Base-by-base conservation (phyloP, 1,284 basidiomycete genomes). In the Porodaedalea pini region DNA sequence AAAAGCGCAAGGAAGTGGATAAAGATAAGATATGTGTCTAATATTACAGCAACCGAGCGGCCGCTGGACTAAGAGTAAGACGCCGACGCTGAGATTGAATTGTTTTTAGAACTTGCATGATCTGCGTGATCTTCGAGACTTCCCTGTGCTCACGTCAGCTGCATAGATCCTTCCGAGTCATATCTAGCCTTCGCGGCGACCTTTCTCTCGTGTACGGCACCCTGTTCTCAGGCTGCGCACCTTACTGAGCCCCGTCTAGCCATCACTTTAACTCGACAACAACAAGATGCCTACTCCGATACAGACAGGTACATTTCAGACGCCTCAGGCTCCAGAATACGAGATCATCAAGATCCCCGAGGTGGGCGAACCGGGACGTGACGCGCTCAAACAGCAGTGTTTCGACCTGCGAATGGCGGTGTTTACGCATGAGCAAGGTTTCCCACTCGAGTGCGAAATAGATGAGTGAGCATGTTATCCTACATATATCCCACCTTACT, bases 401-500 rank as follows among this genome's bases (percentile, higher is more conserved):
- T 79, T 78, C 69, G 72, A 78, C 63, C 73, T 90, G 64, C 80
- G 86, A 66, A 79, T 83, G 63, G 75, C 76, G 37, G 88, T 91
- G 55, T 92, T 90, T 71, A 74, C 79, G 64, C 69, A 73, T 64
- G 86, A 89, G 69, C 86, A 88, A 73, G 74, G 75, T 40, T 92
- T 91, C 65, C 77, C 87, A 54, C 70, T 85, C 29, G 86, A 89
- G 45, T 75, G 72, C 7, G 89, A 92, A 69, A 76, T 86, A 62
- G 89, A 91, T 70, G 75, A 80, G 88, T 86, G 27, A 51, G 53
- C 19, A 17, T 10, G 63, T 66, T 83, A 76, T 41, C 56, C 23
- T 11, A 13, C 36, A 19, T 39, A 59, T 57, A 41, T 56, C 58
- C 32, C 49, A 31, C 45, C 45, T 56, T 57, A 49, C 45, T 56